These are phyloP conservation scores for Plenodomus biglobosus DNA, from an alignment of 2,329 filamentous ascomycete genomes.

Conservation along the genomic window DNA sequence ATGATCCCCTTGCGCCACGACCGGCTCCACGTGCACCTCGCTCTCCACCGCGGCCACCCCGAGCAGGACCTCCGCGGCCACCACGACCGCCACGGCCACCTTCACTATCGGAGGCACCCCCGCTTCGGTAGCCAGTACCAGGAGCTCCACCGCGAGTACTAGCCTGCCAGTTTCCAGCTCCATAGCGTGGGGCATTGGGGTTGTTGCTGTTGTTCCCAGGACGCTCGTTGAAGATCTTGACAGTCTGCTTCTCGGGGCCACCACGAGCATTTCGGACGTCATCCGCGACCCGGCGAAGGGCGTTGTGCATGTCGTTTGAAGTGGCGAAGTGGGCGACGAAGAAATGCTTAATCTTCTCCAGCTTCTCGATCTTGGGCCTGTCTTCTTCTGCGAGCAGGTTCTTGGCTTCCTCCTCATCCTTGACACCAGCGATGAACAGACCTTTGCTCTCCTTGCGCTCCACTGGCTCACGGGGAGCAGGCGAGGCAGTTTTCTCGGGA, in stretches of 20 bases:
- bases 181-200: slow-evolving; percentile 48
- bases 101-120: slow-evolving; percentile 74
- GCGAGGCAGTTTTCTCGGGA: slow-evolving; percentile 43
- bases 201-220: slow-evolving; percentile 40
- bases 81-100: slow-evolving; percentile 61
- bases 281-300: slow-evolving; percentile 71
- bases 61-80: slow-evolving; percentile 50
- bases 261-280: slow-evolving; percentile 74
- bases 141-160: slow-evolving; percentile 64
- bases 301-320: slow-evolving; percentile 75
- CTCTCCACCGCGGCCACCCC: slow-evolving; percentile 56
- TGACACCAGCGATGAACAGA: slow-evolving; percentile 86
- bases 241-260: slow-evolving; percentile 75
- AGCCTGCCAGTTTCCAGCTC: slow-evolving; percentile 62
- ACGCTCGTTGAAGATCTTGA: slow-evolving; percentile 77
- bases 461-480: slow-evolving; percentile 55
- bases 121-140: slow-evolving; percentile 80
- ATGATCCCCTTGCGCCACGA: slow-evolving; percentile 43
- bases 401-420: slow-evolving; percentile 77
- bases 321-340: slow-evolving; percentile 86
- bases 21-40: slow-evolving; percentile 42
- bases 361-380: slow-evolving; percentile 70
- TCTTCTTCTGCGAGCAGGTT: slow-evolving; percentile 84
- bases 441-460: slow-evolving; percentile 69
- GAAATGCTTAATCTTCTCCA: slow-evolving; percentile 73